Percentiles rank a stretch among this genome's conserved stretches.
These are phyloP conservation scores for Mortierella sp. DNA, from an alignment of 371 early-diverging fungal species.

Conservation along the genomic window DNA sequence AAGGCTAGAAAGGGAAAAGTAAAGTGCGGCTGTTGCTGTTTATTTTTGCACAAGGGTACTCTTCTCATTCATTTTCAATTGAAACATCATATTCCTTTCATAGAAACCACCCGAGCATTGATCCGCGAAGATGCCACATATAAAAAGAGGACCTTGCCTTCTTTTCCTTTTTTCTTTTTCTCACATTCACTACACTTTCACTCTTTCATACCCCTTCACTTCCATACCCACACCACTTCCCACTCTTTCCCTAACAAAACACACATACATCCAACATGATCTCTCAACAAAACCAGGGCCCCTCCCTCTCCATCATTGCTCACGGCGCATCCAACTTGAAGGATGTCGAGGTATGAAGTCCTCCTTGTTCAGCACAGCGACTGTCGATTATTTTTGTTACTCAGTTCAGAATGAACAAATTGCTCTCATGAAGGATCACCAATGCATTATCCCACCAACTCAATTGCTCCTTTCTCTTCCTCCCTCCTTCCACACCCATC, in stretches of 20 bases:
- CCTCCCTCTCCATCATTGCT: slow-evolving; percentile 59
- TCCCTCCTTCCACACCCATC: not conserved
- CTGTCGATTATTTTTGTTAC: not conserved
- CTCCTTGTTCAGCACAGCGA: not conserved
- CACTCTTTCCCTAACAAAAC: not conserved
- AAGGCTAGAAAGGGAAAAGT: not conserved
- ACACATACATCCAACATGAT: slow-evolving; percentile 14
- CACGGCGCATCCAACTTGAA: slow-evolving; percentile 61
- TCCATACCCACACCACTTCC: not conserved
- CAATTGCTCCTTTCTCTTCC: not conserved
- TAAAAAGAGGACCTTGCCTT: not conserved
- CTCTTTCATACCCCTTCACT: not conserved
- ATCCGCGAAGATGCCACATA: not conserved
- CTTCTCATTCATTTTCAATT: not conserved
- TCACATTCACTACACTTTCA: not conserved
- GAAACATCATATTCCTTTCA: slow-evolving; percentile 15
- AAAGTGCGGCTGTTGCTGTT: not conserved
- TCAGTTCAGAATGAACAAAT: not conserved
- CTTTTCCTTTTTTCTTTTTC: not conserved
- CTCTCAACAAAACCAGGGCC: slow-evolving; percentile 19
- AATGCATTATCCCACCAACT: not conserved
- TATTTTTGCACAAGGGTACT: not conserved
- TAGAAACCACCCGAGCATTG: not conserved
- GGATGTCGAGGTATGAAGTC: slow-evolving; percentile 58
- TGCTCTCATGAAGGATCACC: not conserved